These are phyloP conservation scores for Fonsecaea pugnacius DNA, from an alignment of 2,329 filamentous ascomycete species.

Conservation along the genomic window DNA sequence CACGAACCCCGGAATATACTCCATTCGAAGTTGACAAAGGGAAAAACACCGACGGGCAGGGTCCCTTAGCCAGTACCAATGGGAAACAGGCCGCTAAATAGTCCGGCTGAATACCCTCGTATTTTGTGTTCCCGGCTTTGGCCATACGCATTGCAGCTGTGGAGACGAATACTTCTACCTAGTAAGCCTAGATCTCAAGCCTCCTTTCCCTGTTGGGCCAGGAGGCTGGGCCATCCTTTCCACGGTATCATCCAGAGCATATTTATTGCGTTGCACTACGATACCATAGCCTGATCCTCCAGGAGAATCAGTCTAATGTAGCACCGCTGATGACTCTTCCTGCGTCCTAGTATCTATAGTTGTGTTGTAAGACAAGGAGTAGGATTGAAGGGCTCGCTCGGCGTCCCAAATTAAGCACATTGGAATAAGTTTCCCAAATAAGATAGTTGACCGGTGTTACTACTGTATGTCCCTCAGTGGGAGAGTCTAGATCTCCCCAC, in stretches of 20 bases:
- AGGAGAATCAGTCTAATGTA: neutral
- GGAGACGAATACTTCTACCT: neutral
- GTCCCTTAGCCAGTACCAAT: neutral
- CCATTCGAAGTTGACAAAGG: neutral
- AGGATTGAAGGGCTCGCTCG: neutral
- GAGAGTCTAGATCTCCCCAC: neutral
- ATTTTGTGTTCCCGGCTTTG: neutral
- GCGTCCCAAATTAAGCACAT: neutral
- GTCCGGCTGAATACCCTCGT: neutral
- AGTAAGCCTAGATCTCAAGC: too few species aligned
- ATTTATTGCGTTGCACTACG: neutral
- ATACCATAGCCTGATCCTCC: neutral
- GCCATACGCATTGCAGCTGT: neutral
- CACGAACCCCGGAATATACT: neutral
- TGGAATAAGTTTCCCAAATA: neutral
- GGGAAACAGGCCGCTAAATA: neutral
- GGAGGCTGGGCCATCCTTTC: too few species aligned
- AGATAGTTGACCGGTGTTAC: neutral
- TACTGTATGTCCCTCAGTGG: neutral
- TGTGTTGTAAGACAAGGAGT: neutral
- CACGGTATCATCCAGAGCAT: too few species aligned
- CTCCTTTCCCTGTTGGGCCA: too few species aligned
- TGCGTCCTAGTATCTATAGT: neutral
- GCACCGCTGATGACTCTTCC: neutral
- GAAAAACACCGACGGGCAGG: neutral